Base-by-base conservation (phyloP, 2,329 filamentous ascomycete species). In the Penicillium concentricum region DNA sequence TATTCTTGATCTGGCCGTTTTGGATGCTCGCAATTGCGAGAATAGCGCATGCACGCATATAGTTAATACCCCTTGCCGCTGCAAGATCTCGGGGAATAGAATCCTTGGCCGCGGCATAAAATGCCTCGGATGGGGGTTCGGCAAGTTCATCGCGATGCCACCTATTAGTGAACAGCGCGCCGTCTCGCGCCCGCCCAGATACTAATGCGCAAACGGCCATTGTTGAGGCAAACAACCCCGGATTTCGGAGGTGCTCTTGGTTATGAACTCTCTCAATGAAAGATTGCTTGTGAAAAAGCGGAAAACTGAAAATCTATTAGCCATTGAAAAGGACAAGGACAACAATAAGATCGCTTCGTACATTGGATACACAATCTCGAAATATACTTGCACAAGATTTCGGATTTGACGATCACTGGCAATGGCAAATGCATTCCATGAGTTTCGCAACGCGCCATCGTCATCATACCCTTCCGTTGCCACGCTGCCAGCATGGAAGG, bases 361-460 rank as follows among this genome's bases (percentile, higher is more conserved):
- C 63, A 82, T 78, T 2, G 81, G 81, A 66, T 82, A 82, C n/a
- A 82, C 76, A 42, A 81, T 75, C 56, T 82, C 78, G 66, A 81
- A 79, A 69, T 82, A 83, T 16, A 82, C 71, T 16, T 79, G 74
- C 24, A 81, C 71, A n/a, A 81, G 68, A 63, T 75, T 71, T 49
- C 72, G 68, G 41, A 82, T 76, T 39, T 70, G 70, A 28, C 61
- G 64, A 48, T 75, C 68, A 62, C 70, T 73, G n/a, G 73, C 72
- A 34, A 77, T 66, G 10, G 71, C 71, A 57, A 78, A 78, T 6
- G 75, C 74, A 34, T 69, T 72, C 77, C 77, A 79, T 42, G 72
- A 72, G 62, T 68, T 66, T 58, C 66, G 51, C 63, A 70, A 28
- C 7, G 65, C 59, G 10, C 57, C 60, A 43, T 67, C 61, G 26